Evolutionary conservation across 345 rosid genomes (phyloP).

Genomic region (Populus davidiana): DNA sequence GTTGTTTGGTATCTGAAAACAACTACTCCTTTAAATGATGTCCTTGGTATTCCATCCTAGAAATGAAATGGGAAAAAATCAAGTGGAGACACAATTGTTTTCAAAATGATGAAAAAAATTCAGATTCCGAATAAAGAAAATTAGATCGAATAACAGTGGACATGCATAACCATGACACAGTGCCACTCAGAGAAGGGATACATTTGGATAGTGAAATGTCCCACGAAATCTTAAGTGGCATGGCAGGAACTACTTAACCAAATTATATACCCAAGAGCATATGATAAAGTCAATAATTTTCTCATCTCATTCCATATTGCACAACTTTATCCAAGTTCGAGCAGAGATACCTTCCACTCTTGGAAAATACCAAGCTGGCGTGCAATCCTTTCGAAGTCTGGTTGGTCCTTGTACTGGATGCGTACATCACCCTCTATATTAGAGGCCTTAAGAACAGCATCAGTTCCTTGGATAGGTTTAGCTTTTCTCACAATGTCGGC

Average conservation of each 20-base stretch:
- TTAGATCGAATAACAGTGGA: not conserved
- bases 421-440: conserved; percentile 70
- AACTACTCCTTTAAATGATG: conserved; percentile 90
- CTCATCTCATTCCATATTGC: not conserved
- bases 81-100: not conserved
- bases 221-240: not conserved
- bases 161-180: not conserved
- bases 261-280: not conserved
- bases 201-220: not conserved
- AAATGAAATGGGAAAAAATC: not conserved
- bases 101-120: not conserved
- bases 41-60: conserved; percentile 95
- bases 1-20: conserved; percentile 64
- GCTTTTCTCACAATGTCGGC: conserved; percentile 66
- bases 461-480: conserved; percentile 56
- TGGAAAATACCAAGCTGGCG: conserved; percentile 83
- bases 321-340: not conserved
- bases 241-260: not conserved
- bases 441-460: conserved; percentile 62
- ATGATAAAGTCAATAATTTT: not conserved
- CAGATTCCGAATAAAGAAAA: not conserved
- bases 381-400: conserved; percentile 73
- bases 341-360: conserved; percentile 84
- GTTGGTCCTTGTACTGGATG: conserved; percentile 63
- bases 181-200: not conserved